Base-by-base conservation (phyloP, 2,329 filamentous ascomycete genomes). In the Epichloe coenophiala region DNA sequence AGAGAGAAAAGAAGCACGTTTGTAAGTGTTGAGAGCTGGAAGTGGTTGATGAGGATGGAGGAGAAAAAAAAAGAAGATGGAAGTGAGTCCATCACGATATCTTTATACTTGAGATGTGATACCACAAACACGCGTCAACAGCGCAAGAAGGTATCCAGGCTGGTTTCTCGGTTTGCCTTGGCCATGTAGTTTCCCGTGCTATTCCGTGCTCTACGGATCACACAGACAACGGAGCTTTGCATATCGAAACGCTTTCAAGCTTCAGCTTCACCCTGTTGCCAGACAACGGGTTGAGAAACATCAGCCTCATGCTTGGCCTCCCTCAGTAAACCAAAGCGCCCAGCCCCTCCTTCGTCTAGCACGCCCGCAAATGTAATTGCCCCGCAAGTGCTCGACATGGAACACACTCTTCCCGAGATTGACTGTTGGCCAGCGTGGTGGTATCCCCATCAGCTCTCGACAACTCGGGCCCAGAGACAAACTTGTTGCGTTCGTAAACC, bases 101-200 rank as follows among this genome's bases (percentile, higher is more conserved):
- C 39, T 49, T 51, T 54, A 54, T 54, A 54, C 52, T 45, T 19
- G 48, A 27, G 45, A 19, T 8, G 37, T 1, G 23, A 11, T 33
- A 15, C n/a, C 9, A 45, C 2, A 45, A 36, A 13, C 44, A 4
- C n/a, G 8, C 31, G 13, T 33, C 23, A n/a, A 44, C 13, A 15
- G 7, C 21, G 15, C 23, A 11, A 44, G 21, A 21, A 1, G 21
- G 2, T 23, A 43, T 12, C 41, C 19, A 21, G 12, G 21, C 19
- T n/a, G 17, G 39, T 21, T 9, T 27, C 41, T 43, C 19, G 19
- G 31, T 13, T 13, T 23, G 6, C 9, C 21, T 11, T 27, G 41
- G 3, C 21, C 23, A 27, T 9, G 41, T 44, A 13, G 15, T 45
- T 36, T 36, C 31, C 17, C 43, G 35, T 23, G 9, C 31, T 6